These are phyloP conservation scores for Carallia brachiata DNA, from an alignment of 345 rosid genomes.

Conservation along the genomic window DNA sequence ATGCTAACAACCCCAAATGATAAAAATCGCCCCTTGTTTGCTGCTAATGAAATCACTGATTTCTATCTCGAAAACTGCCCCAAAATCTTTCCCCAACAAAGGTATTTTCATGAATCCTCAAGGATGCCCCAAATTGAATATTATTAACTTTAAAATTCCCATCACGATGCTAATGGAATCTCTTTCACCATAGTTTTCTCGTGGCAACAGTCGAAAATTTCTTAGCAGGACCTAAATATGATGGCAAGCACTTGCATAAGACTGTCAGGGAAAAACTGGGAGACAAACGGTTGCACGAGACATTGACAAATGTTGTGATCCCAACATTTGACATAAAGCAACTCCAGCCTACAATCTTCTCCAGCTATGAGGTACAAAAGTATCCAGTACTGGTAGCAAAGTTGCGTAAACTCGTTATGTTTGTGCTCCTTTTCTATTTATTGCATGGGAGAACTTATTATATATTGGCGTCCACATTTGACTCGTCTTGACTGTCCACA, in stretches of 20 bases:
- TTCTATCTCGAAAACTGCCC: constrained; percentile 21
- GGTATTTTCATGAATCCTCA: neutral
- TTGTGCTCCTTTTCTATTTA: too few species aligned
- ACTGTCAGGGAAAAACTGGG: constrained; percentile 48
- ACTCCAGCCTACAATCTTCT: constrained; percentile 69
- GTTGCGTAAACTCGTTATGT: too few species aligned
- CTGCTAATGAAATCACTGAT: constrained; percentile 57
- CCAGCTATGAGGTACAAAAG: constrained; percentile 45
- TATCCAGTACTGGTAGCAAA: too few species aligned
- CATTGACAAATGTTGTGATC: constrained; percentile 69
- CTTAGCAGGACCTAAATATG: constrained; percentile 59
- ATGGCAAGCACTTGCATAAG: constrained; percentile 48
- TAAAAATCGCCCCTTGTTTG: constrained; percentile 55
- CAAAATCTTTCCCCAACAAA: constrained; percentile 19
- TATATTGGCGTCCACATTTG: too few species aligned
- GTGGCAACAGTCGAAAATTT: constrained; percentile 35
- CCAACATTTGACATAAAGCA: constrained; percentile 69
- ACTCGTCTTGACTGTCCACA: neutral
- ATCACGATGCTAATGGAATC: neutral
- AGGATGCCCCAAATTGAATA: neutral
- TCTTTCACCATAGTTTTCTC: constrained; percentile 6
- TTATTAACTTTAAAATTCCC: too few species aligned
- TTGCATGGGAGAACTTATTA: neutral
- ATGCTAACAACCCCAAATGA: constrained; percentile 63
- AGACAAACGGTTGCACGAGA: constrained; percentile 40